Evolutionary conservation across 2,329 filamentous ascomycete genomes (phyloP).

Genomic region (Fusarium verticillioides): DNA sequence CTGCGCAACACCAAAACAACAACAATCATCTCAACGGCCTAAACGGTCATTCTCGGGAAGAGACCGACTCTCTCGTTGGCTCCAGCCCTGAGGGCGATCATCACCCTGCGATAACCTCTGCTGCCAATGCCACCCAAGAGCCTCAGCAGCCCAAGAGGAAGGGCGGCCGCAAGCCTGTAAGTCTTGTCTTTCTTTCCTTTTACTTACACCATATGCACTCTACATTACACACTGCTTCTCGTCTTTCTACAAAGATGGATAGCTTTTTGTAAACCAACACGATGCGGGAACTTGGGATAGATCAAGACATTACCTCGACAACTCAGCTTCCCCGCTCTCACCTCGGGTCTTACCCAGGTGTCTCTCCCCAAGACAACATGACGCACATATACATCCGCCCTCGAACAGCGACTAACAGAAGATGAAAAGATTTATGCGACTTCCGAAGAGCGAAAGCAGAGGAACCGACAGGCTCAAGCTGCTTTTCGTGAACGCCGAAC

Average conservation of each 20-base stretch:
- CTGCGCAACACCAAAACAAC: conserved; percentile 48
- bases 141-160: conserved; percentile 87
- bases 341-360: neutral
- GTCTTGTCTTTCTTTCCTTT: conserved; percentile 53
- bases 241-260: neutral
- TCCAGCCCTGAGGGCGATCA: conserved; percentile 70
- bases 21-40: conserved; percentile 44
- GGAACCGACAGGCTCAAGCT: conserved; percentile 96
- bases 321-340: conserved; percentile 15
- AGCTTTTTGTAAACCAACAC: neutral
- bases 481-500: conserved; percentile 96
- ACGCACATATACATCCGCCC: neutral
- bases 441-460: conserved; percentile 97
- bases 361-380: conserved; percentile 15
- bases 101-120: conserved; percentile 47
- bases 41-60: conserved; percentile 60
- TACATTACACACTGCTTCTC: neutral
- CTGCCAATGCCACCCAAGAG: conserved; percentile 57
- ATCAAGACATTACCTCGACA: neutral
- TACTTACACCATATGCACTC: neutral
- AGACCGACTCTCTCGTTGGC: conserved; percentile 70
- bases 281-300: neutral
- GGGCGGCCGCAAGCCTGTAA: conserved; percentile 95
- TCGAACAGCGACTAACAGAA: conserved; percentile 33
- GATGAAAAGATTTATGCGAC: conserved; percentile 89